Evolutionary conservation across 495 filamentous ascomycete species (phyloP), one percentile per base, ranked within the genome.

Genomic region (Pseudomonodictys pantanalensis): DNA sequence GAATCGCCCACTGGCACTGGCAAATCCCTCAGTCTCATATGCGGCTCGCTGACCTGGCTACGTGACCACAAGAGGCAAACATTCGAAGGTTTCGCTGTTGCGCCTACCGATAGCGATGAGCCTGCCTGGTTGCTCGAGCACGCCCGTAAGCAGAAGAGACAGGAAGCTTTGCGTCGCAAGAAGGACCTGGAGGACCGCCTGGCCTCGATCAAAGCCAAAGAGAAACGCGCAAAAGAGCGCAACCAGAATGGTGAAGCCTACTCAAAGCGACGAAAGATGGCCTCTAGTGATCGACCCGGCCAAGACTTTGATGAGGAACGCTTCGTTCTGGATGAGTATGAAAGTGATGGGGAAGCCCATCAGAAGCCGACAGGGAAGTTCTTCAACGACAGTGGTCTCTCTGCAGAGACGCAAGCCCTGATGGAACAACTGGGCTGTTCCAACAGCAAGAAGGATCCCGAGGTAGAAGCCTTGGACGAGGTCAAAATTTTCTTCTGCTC

Each of bases 1-100:
- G 93, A 98, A 71, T 95, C 89, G 53, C 93, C 93, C 42, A 97
- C 93, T 56, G 93, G 85, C 76, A 77, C 65, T 86, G 92, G 93
- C n/a, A 98, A 98, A 83, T 97, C 95, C 2, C 72, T 98, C 17
- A 97, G 93, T 68, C 76, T 98, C 20, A 96, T 98, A 62, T 98
- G 93, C 75, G 86, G 85, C 49, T 84, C 93, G 30, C 74, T 98
- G 62, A 97, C 93, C 1, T 98, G 93, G 95, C 78, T 97, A 8
- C 87, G 93, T 43, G 84, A 91, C 62, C 83, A 91, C 72, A 92
- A 96, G 72, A 81, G 83, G 30, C 79, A 79, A 56, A 73, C 61
- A 0, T 85, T 91, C 56, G 82, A 89, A 46, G 68, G 71, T 44
- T 47, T 76, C 52, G 68, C 74, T 33, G 67, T 52, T 38, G 67